Conservation (phyloP, 345 rosid species). For the Syzygium aromaticum region DNA sequence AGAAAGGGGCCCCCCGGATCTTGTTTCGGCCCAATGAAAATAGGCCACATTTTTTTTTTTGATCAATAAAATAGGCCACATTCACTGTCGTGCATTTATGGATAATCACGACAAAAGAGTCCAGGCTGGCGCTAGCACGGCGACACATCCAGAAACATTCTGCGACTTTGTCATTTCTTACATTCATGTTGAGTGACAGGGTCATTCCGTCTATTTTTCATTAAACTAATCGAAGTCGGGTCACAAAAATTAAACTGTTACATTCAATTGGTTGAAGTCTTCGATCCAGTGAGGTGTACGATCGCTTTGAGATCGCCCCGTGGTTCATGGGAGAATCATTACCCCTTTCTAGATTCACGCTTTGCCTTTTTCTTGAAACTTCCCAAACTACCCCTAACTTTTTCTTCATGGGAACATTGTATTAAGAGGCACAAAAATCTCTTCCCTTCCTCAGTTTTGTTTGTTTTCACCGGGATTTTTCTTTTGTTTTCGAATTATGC, state of each 20-base stretch:
- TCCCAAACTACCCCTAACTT: neutral
- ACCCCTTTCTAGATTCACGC: neutral
- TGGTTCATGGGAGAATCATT: neutral
- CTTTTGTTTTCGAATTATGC: neutral
- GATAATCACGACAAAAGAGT: neutral
- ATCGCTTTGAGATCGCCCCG: neutral
- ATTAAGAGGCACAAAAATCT: neutral
- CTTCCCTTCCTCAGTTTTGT: neutral
- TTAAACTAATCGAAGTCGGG: neutral
- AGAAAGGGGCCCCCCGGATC: neutral
- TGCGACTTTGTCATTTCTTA: neutral
- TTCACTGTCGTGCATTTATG: neutral
- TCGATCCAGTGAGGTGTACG: neutral
- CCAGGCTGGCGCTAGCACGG: neutral
- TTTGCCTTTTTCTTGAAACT: neutral
- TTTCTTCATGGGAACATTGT: neutral
- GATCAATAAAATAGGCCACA: neutral
- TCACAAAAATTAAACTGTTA: neutral
- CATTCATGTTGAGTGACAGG: neutral
- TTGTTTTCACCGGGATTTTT: neutral
- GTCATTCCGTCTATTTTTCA: neutral
- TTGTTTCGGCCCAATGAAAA: neutral
- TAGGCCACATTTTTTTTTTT: neutral
- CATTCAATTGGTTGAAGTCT: neutral
- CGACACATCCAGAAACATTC: neutral